Evolutionary conservation across 176 grass and related monocot species (phyloP), one percentile per base, ranked within the genome.

Genomic region (Miscanthus lutarioriparius): DNA sequence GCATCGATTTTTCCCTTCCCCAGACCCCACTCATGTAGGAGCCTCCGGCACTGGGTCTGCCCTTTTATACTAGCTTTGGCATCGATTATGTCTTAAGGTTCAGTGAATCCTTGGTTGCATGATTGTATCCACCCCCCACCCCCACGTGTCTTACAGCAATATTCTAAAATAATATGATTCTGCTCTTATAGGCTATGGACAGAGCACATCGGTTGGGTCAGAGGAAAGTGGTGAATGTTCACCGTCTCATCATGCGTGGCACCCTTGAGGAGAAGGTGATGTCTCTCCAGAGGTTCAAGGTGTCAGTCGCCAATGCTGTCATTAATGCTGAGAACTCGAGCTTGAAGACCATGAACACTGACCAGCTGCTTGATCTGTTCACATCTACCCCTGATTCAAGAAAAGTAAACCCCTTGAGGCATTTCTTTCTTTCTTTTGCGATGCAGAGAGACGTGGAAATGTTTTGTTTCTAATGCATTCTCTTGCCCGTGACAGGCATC

Each of bases 241-340:
- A 99, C 82, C 91, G 96, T 66, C 86, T 99, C 25, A 96, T 99
- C 79, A 99, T 96, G 96, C 87, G 93, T 6, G 93, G 96, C 72
- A 99, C 93, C 69, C 80, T 99, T 59, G 96, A 99, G 88, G 96
- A 99, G 81, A 99, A 99, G 87, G 93, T 96, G 56, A 99, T 99
- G 93, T 94, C 91, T 74, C 91, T 96, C n/a, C 96, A 96, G 88
- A 89, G 85, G 81, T 99, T 99, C 90, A 99, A 99, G 88, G 89
- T 96, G 67, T 94, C 96, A 13, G 81, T 99, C n/a, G 96, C 96
- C 22, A 96, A 96, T 72, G 87, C 93, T 10, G 93, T 99, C 71
- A 99, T 99, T 17, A 96, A 96, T 81, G 88, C 93, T 16, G 93
- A 99, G 81, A 96, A 99, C 82, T 92, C 93, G 9, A 94, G 93